These are phyloP conservation scores for Chloris gayana DNA, from an alignment of 176 grass and related monocot species.

Conservation along the genomic window DNA sequence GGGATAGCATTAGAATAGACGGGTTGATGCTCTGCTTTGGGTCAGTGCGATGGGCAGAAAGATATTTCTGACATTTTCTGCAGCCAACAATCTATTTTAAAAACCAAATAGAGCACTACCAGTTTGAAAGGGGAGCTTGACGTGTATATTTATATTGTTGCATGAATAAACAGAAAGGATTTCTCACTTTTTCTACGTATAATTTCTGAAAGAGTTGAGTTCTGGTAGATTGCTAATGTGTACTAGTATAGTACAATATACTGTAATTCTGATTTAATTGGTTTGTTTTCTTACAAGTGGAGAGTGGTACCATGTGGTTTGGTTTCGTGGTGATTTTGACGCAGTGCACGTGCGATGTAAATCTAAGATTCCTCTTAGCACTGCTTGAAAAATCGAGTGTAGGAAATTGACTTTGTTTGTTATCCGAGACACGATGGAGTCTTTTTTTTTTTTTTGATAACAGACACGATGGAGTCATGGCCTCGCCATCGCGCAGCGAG, in stretches of 20 bases:
- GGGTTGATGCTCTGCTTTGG: background rate
- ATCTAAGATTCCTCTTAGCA: background rate
- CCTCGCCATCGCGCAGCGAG: background rate
- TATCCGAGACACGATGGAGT: no score
- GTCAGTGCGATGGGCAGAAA: background rate
- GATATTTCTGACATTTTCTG: conserved; percentile 25
- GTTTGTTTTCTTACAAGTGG: background rate
- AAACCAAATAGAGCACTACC: background rate
- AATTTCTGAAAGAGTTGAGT: background rate
- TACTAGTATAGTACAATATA: no score
- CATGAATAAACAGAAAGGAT: background rate
- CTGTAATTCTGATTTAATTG: background rate
- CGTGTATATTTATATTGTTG: background rate
- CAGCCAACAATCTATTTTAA: background rate
- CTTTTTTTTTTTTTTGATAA: no score
- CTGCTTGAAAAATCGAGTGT: background rate
- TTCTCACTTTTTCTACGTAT: background rate
- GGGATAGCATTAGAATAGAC: conserved; percentile 37
- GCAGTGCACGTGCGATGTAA: background rate
- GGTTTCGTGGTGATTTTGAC: background rate
- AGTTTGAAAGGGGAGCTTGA: background rate
- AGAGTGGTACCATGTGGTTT: background rate
- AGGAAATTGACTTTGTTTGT: background rate
- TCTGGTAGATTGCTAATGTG: background rate
- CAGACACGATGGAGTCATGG: conserved; percentile 19